Base-by-base conservation (phyloP, 2,329 filamentous ascomycete genomes). In the Knufia petricola region DNA sequence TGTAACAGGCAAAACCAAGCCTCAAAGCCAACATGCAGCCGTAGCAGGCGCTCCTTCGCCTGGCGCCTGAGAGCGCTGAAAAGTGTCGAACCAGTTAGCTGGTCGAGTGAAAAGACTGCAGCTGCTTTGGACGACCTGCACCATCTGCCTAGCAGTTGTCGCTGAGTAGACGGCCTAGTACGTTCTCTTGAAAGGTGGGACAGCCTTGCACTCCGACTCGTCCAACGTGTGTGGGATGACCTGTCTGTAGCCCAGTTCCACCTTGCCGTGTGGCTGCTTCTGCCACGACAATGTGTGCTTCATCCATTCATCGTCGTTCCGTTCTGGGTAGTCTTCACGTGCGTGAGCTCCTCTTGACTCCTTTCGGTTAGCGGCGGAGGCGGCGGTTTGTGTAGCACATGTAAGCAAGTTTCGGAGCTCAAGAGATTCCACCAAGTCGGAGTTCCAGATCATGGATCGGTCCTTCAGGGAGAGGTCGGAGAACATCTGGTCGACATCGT, bases 371-470 rank as follows among this genome's bases (percentile, higher is more conserved):
- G 88, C 87, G 55, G 92, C 92, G 26, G 88, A 79, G 60, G 82
- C 79, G 54, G 92, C 92, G 45, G 92, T 96, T 83, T 98, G 92
- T 43, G 50, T 54, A 13, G 89, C 90, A 81, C 92, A 96, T 63
- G 92, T 96, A 65, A 98, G 74, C 63, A 98, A 71, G 70, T 98
- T 98, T 64, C 89, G 80, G 64, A 96, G 76, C 73, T 98, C 92
- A 49, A 98, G 81, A 6, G 90, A 94, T 78, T 96, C 90, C 54
- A 95, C 87, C 32, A 96, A 80, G 64, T 96, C 90, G 20, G 86
- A 88, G 81, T 96, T 96, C 90, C 90, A 96, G 75, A 96, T 96
- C 90, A 96, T 95, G 78, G 87, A 94, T 69, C 92, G 85, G 70
- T 96, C 90, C 80, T 95, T 94, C 73, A 87, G 95, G 63, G 87